phyloP scores from a whole-genome alignment of 208 protist genomes.

The Plasmodiophora brassicae region DNA sequence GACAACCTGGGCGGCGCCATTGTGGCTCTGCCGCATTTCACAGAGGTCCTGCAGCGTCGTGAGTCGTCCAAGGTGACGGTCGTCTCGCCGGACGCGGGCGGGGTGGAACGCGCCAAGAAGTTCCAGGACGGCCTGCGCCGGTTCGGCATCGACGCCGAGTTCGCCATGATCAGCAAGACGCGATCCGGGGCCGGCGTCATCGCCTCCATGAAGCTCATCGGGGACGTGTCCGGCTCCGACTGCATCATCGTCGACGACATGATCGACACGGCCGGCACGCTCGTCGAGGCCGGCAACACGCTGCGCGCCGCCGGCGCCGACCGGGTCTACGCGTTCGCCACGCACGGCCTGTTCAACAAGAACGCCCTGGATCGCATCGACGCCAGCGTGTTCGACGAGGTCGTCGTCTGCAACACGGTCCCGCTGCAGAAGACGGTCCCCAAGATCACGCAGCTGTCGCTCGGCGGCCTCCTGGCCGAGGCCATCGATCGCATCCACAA shows the following conservation, averaged over 20 bases:
- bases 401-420: constrained; percentile 51
- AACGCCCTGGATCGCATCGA: constrained; percentile 32
- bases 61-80: too few species aligned
- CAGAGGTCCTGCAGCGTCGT: neutral
- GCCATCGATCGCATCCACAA: constrained; percentile 52
- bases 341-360: constrained; percentile 49
- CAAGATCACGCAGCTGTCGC: constrained; percentile 49
- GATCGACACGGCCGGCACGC: constrained; percentile 39
- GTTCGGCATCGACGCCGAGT: neutral
- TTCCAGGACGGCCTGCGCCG: neutral
- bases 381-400: constrained; percentile 34
- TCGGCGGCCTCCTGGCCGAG: constrained; percentile 41
- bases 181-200: neutral
- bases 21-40: constrained; percentile 44
- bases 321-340: constrained; percentile 41
- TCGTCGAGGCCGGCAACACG: neutral
- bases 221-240: constrained; percentile 6
- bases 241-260: constrained; percentile 43
- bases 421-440: neutral
- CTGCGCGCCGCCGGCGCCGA: neutral
- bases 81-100: neutral
- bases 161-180: neutral
- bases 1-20: constrained; percentile 50
- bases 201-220: neutral
- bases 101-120: neutral